phyloP scores from a whole-genome alignment of 2,329 filamentous ascomycete genomes.

The Fusarium decemcellulare region DNA sequence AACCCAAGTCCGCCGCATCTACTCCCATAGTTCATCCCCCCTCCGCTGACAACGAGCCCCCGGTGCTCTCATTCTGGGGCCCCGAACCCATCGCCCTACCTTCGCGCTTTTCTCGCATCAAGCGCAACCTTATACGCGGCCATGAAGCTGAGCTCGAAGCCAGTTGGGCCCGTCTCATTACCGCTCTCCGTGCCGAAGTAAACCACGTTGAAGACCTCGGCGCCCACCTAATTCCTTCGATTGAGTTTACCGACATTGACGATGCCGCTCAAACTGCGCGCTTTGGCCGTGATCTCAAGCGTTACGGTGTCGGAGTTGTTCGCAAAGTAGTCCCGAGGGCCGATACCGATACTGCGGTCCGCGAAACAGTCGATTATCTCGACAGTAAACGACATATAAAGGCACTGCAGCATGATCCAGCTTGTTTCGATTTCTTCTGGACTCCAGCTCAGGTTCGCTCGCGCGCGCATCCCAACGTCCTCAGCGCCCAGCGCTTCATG shows the following conservation, averaged over 20 bases:
- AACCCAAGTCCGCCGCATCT: slow-evolving; percentile 19
- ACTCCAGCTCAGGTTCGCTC: slow-evolving; percentile 78
- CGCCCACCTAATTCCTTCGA: slow-evolving; percentile 67
- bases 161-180: slow-evolving; percentile 69
- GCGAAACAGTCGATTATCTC: slow-evolving; percentile 70
- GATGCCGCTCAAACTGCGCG: slow-evolving; percentile 62
- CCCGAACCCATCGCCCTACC: slow-evolving; percentile 70
- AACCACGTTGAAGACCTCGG: slow-evolving; percentile 66
- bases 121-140: slow-evolving; percentile 67
- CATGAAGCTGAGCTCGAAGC: slow-evolving; percentile 68
- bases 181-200: slow-evolving; percentile 65
- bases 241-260: slow-evolving; percentile 67
- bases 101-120: slow-evolving; percentile 70
- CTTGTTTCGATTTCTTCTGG: slow-evolving; percentile 83
- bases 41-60: slow-evolving; percentile 59
- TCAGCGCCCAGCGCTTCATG: slow-evolving; percentile 75
- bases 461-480: slow-evolving; percentile 75
- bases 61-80: slow-evolving; percentile 70
- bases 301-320: slow-evolving; percentile 76
- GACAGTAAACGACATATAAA: slow-evolving; percentile 48
- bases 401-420: slow-evolving; percentile 64
- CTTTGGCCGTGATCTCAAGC: slow-evolving; percentile 70
- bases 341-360: slow-evolving; percentile 71
- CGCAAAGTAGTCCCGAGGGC: slow-evolving; percentile 72
- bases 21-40: slow-evolving; percentile 26